Base-by-base conservation (phyloP, 768 basidiomycete species). In the Amanita phalloides region DNA sequence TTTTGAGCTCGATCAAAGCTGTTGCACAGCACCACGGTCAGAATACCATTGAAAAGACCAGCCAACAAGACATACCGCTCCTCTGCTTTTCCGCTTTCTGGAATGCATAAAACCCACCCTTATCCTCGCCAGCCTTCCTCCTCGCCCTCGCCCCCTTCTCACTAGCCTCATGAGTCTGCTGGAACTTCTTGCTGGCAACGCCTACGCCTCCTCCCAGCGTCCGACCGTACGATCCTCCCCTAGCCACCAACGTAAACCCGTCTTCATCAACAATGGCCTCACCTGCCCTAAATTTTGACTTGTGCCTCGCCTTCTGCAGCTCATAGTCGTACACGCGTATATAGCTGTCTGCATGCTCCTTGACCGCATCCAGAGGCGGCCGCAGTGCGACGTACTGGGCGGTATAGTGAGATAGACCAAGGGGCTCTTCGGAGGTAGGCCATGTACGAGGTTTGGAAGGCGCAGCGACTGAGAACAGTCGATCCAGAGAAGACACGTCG, bases 201-300 rank as follows among this genome's bases (percentile, higher is more conserved):
- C 65, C 78, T 64, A 75, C 71, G 0, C 90, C 91, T 11, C 91
- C 90, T 26, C 92, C 92, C 4, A 92, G 70, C 1, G 89, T 89
- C 61, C 90, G 75, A 4, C 93, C 92, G 59, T 93, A 93, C 20
- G 86, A 84, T 10, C 93, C 93, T 4, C 91, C 90, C 35, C 93
- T 76, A n/a, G 85, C 88, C 33, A 97, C 93, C 10, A 97, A 78
- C 9, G 91, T 95, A 64, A 95, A 97, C 2, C 93, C 93, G 55
- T 97, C 93, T 54, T 88, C 91, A 63, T 97, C 93, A 39, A 95
- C 87, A 51, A 95, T 74, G 5, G 87, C 90, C 60, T 91, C 90
- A 20, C 90, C 89, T 62, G 90, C 89, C 57, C 71, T 75, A 61
- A 86, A 89, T 61, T 79, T 74, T 21, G 80, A 78, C 61, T 76